Conservation (phyloP, 306 rosid genomes). For the Trifolium dubium region DNA sequence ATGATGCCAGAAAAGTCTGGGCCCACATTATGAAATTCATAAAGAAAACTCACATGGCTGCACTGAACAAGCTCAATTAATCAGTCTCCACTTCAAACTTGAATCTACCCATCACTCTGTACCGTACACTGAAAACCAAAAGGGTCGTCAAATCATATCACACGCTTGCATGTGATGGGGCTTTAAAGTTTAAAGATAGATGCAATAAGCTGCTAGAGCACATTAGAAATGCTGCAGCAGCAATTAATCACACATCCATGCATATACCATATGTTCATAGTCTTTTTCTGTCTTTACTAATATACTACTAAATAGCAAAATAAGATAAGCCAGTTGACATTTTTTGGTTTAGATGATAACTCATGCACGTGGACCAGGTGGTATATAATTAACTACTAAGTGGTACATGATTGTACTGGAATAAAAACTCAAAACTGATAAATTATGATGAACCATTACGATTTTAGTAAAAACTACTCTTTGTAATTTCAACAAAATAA, state of each 20-base stretch:
- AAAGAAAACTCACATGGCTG: slow-evolving; percentile 52
- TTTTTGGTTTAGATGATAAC: not conserved
- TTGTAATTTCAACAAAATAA: no score
- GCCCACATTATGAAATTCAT: slow-evolving; percentile 48
- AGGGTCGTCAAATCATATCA: slow-evolving; percentile 3
- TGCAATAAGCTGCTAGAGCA: not conserved
- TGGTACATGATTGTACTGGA: no score
- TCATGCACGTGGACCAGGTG: not conserved
- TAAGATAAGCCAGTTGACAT: not conserved
- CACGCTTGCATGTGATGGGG: slow-evolving; percentile 30
- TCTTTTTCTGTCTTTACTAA: not conserved
- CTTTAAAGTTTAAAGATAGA: not conserved
- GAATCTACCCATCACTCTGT: slow-evolving; percentile 23
- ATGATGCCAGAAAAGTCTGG: slow-evolving; percentile 32
- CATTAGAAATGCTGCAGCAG: not conserved
- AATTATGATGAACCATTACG: no score
- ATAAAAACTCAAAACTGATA: no score
- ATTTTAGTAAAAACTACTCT: no score
- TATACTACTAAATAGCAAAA: not conserved
- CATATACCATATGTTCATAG: not conserved
- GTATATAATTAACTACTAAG: no score
- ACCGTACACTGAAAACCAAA: slow-evolving; percentile 50
- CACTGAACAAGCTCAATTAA: slow-evolving; percentile 20
- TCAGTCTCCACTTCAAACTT: not conserved
- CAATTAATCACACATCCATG: slow-evolving; percentile 11